Percentiles rank a stretch among this genome's conserved stretches.
These are phyloP conservation scores for Chiua sp. DNA, from an alignment of 1,284 basidiomycete genomes.

Conservation along the genomic window DNA sequence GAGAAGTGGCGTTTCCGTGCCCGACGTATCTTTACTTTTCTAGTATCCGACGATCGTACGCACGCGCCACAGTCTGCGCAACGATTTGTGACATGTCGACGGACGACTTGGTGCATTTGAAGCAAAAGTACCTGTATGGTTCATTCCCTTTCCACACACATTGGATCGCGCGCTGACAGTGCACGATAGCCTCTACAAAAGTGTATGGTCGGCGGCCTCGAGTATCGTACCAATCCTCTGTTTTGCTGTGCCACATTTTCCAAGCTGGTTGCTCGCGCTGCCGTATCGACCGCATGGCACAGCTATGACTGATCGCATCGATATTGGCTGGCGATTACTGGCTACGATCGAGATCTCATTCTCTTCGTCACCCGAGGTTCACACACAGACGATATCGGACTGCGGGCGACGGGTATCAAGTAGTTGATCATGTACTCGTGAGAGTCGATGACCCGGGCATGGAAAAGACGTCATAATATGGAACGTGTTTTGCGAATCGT, in stretches of 20 bases:
- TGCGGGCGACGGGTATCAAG: constrained; percentile 90
- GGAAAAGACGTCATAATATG: background rate
- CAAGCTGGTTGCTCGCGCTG: constrained; percentile 66
- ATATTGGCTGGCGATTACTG: constrained; percentile 67
- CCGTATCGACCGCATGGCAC: background rate
- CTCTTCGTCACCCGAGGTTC: constrained; percentile 83
- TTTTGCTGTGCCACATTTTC: constrained; percentile 93
- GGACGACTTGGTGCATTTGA: no score
- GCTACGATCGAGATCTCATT: constrained; percentile 70
- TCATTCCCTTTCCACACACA: background rate
- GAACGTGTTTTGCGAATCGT: background rate
- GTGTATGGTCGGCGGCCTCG: constrained; percentile 87
- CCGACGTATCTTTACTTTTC: background rate
- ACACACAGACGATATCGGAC: constrained; percentile 79
- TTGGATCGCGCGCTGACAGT: constrained; percentile 1
- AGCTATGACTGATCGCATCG: constrained; percentile 60
- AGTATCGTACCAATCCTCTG: constrained; percentile 84
- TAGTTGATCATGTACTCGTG: constrained; percentile 75
- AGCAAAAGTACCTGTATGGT: no score
- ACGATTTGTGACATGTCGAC: no score
- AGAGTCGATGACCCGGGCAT: background rate
- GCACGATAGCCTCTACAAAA: constrained; percentile 78
- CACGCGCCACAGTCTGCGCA: no score
- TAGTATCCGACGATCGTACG: no score
- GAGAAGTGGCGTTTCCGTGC: background rate